A percentile compares a stretch with the other conserved stretches of the same genome.
Evolutionary conservation across 495 filamentous ascomycete species (phyloP).

Genomic region (Penicillium tannophilum): DNA sequence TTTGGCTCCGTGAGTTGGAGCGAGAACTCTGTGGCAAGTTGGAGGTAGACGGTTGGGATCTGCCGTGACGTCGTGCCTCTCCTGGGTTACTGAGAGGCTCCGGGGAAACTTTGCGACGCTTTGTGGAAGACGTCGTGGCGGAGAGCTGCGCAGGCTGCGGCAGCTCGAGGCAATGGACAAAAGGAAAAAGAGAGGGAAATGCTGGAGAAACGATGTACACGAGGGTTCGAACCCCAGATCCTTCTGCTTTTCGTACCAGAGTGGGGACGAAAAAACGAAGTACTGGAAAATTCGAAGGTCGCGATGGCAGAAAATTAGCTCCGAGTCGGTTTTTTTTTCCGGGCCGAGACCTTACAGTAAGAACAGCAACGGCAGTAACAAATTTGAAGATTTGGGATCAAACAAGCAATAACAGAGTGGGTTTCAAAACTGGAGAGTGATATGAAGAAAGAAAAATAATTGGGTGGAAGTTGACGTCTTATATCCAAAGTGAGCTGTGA

Average conservation of each 20-base stretch:
- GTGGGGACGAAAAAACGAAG: conserved; percentile 1
- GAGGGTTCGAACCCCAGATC: background rate
- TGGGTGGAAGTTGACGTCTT: too few relatives aligned
- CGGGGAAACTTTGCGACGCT: conserved; percentile 80
- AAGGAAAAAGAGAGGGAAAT: background rate
- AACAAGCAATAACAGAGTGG: background rate
- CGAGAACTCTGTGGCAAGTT: conserved; percentile 32
- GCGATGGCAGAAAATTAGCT: conserved; percentile 4
- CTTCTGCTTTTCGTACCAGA: background rate
- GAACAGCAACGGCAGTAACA: background rate
- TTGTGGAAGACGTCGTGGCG: conserved; percentile 85
- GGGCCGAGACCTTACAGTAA: background rate
- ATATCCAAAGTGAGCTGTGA: too few relatives aligned
- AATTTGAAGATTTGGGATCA: background rate
- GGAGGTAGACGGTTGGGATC: conserved; percentile 32
- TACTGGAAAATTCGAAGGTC: background rate
- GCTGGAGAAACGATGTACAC: background rate
- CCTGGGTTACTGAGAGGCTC: conserved; percentile 50
- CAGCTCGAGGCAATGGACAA: conserved; percentile 40
- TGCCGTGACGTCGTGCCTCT: conserved; percentile 43
- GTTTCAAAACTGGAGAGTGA: background rate
- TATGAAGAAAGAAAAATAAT: background rate
- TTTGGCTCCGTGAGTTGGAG: conserved; percentile 35
- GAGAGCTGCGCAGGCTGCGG: conserved; percentile 67
- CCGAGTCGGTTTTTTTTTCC: conserved; percentile 1